Base-by-base conservation (phyloP, 2,329 filamentous ascomycete species). In the Beauveria sp. region DNA sequence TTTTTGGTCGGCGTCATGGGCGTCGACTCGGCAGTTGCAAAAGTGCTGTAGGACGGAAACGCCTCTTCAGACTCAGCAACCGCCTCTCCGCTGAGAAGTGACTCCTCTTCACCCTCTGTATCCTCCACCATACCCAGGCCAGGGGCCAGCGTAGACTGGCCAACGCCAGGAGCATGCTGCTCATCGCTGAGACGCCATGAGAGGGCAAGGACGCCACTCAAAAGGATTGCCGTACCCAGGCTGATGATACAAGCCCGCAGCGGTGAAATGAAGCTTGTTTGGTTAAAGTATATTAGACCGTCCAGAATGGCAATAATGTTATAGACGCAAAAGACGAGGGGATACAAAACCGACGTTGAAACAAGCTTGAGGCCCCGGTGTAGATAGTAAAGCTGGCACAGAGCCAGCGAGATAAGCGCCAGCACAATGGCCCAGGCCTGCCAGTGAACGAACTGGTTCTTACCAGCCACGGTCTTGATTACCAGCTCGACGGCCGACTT, bases 231-330 rank as follows among this genome's bases (percentile, higher is more conserved):
- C 0, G 93, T 97, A 12, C 94, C 94, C 2, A 99, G 74, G 0
- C 92, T 85, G 64, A 97, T 96, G 48, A 96, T 82, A 43, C 86
- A 85, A 18, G 90, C 93, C 69, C 91, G 87, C 2, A 94, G 75
- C 0, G 85, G 80, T 18, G 87, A 86, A 64, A 99, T 85, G 61
- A 90, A 82, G 65, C 91, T 88, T 58, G 88, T 89, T 75, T 99
- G 94, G 68, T 89, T 84, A 77, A 97, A 99, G 76, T 97, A 99
- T 68, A 99, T 96, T 67, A 99, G 81, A 37, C 94, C 94, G 75
- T 99, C 94, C 67, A 97, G 80, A 67, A 99, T 99, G 66, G 94
- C 94, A 70, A 97, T 92, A 70, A 99, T 96, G 80, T 99, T 99
- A 81, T 97, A 99, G 65, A 97, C 86, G 80, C 94, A 99, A 76